Base-by-base conservation (phyloP, 129 eudicot species). In the Artemisia annua region DNA sequence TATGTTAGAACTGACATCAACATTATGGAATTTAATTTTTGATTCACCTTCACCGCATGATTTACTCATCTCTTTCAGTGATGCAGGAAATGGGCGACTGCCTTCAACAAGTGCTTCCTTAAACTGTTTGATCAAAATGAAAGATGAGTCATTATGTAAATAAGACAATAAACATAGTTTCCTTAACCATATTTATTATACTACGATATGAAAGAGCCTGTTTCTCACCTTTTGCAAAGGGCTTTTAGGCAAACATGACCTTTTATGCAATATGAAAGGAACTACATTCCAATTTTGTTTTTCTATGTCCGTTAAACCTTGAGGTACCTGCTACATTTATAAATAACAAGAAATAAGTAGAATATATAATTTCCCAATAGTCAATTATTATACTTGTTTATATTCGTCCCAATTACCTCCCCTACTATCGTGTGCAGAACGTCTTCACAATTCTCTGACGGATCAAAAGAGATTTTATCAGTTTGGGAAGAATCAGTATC, bases 41-140 rank as follows among this genome's bases (percentile, higher is more conserved):
- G 62, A 73, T 48, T 32, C 48, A 64, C 66, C 48, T 43, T 19
- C 54, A 76, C 72, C 54, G 30, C 39, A 63, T 80, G 85, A 70
- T 32, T 84, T 85, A 82, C 88, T 82, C 76, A 48, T 75, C 71
- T 81, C 84, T 83, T 75, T 87, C 77, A 93, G 72, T 62, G 87
- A 80, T 71, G 79, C 75, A 50, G 74, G 80, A 70, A 80, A 19
- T 12, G 90, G 82, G 72, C 84, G 84, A 30, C 67, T 73, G 10
- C 79, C 88, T 20, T 80, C 82, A 48, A 87, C 77, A 79, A 93
- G 78, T 48, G 71, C 71, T 80, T 78, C 83, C 85, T 93, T 89
- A 74, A 93, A 63, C 98, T 93, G 89, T 75, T 63, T 52, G 26
- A 15, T 17, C 64, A 65, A 26, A 75, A 70, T 64, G 32, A 50